Evolutionary conservation across 2,329 filamentous ascomycete genomes (phyloP).

Genomic region (Hymenoscyphus salicellus): DNA sequence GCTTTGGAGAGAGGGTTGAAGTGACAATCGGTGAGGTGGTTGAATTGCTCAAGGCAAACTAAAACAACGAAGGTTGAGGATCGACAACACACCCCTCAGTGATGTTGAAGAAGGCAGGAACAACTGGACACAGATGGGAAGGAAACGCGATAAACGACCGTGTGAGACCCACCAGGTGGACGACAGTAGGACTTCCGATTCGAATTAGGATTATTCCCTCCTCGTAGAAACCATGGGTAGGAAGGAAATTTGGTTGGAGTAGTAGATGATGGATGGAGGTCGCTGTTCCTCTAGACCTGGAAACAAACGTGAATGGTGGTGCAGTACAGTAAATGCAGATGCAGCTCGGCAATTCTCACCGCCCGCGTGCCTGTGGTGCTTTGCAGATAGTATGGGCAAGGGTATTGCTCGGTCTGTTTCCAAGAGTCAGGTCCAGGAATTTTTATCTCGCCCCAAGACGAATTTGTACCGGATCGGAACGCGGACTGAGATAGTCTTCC

Average conservation of each 20-base stretch:
- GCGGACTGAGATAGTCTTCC: background rate
- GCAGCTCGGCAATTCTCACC: slow-evolving; percentile 4
- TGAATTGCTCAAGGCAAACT: background rate
- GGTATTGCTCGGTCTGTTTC: slow-evolving; percentile 1
- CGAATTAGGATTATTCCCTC: background rate
- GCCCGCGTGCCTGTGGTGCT: background rate
- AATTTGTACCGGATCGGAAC: background rate
- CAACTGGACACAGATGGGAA: background rate
- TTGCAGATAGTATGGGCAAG: background rate
- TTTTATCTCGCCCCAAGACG: background rate
- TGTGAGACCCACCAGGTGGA: background rate
- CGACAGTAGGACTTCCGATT: background rate
- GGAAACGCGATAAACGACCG: background rate
- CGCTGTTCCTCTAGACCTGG: background rate
- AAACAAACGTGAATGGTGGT: slow-evolving; percentile 1
- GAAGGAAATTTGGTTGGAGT: background rate
- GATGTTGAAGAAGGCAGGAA: background rate
- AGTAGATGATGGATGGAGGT: background rate
- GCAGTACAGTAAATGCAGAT: background rate
- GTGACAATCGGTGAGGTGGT: background rate
- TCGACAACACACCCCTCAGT: slow-evolving; percentile 1
- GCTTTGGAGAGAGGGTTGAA: background rate
- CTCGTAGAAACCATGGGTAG: background rate
- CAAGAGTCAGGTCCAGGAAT: slow-evolving; percentile 4
- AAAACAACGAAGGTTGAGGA: background rate